Evolutionary conservation across 805 yeast genomes (phyloP).

Genomic region (Yamadazyma scolyti): DNA sequence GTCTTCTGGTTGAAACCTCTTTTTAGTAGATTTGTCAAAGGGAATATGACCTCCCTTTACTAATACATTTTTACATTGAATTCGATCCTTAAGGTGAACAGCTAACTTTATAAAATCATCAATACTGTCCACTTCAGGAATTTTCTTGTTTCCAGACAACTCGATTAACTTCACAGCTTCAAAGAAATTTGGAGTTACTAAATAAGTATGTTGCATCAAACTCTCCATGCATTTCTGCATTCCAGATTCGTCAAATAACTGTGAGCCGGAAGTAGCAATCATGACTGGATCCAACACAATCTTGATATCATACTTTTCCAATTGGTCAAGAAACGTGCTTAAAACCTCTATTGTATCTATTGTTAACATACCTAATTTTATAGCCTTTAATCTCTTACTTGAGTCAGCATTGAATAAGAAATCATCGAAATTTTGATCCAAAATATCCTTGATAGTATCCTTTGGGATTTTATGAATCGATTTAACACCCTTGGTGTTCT

Average conservation of each 20-base stretch:
- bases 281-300: slow-evolving; percentile 81
- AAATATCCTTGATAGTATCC: slow-evolving; percentile 41
- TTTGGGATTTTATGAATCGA: slow-evolving; percentile 41
- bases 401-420: slow-evolving; percentile 32
- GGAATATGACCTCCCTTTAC: slow-evolving; percentile 82
- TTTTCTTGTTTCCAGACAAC: slow-evolving; percentile 19
- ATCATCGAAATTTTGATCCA: slow-evolving; percentile 57
- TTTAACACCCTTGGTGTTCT: slow-evolving; percentile 55
- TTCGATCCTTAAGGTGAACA: slow-evolving; percentile 16
- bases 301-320: slow-evolving; percentile 20
- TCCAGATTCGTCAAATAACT: slow-evolving; percentile 47
- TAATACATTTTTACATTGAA: slow-evolving; percentile 51
- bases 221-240: slow-evolving; percentile 39
- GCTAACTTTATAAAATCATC: slow-evolving; percentile 28
- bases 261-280: slow-evolving; percentile 75
- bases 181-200: slow-evolving; percentile 71
- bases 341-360: slow-evolving; percentile 50
- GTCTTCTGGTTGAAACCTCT: slow-evolving; percentile 11
- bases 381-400: slow-evolving; percentile 45
- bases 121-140: slow-evolving; percentile 12
- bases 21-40: slow-evolving; percentile 19
- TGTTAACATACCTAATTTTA: slow-evolving; percentile 80
- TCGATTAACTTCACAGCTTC: slow-evolving; percentile 54
- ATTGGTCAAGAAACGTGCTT: slow-evolving; percentile 26
- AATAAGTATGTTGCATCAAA: slow-evolving; percentile 49